Evolutionary conservation across 2,329 filamentous ascomycete species (phyloP).

Genomic region (Lachnellula occidentalis): DNA sequence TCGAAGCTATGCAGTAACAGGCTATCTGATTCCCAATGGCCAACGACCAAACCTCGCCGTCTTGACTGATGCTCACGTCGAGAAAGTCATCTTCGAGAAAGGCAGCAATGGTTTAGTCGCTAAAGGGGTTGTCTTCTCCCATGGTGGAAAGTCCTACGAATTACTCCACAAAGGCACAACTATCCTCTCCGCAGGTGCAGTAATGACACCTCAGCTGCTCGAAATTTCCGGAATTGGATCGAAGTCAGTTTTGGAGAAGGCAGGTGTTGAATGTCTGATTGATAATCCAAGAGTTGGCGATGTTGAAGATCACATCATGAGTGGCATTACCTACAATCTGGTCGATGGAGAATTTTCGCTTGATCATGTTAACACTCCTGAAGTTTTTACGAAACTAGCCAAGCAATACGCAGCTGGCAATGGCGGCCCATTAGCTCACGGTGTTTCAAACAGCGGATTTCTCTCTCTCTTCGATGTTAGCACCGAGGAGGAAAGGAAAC

Average conservation of each 20-base stretch:
- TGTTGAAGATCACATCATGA: slow-evolving; percentile 16
- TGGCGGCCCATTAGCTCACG: too few relatives aligned
- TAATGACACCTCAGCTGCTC: slow-evolving; percentile 29
- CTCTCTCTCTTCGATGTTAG: too few relatives aligned
- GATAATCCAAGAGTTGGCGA: slow-evolving; percentile 18
- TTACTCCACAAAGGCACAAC: slow-evolving; percentile 23
- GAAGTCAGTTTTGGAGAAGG: slow-evolving; percentile 10
- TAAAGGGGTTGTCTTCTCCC: slow-evolving; percentile 16
- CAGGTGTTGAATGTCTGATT: slow-evolving; percentile 14
- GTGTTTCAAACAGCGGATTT: too few relatives aligned
- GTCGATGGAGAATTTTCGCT: slow-evolving; percentile 4
- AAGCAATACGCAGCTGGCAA: too few relatives aligned
- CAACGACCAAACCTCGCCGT: slow-evolving; percentile 62
- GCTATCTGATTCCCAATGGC: slow-evolving; percentile 17
- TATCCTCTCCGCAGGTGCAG: slow-evolving; percentile 24
- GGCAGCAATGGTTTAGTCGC: background rate
- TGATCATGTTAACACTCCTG: background rate
- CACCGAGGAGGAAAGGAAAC: too few relatives aligned
- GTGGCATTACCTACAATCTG: slow-evolving; percentile 9
- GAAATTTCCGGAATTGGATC: slow-evolving; percentile 31
- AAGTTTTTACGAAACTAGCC: too few relatives aligned
- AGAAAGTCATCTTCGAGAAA: slow-evolving; percentile 53
- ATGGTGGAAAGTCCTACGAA: slow-evolving; percentile 5
- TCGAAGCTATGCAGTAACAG: slow-evolving; percentile 19
- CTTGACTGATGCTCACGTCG: slow-evolving; percentile 80